Percentiles rank a stretch among this genome's conserved stretches.
Conservation (phyloP, 768 basidiomycete genomes). For the Calocybe indica region DNA sequence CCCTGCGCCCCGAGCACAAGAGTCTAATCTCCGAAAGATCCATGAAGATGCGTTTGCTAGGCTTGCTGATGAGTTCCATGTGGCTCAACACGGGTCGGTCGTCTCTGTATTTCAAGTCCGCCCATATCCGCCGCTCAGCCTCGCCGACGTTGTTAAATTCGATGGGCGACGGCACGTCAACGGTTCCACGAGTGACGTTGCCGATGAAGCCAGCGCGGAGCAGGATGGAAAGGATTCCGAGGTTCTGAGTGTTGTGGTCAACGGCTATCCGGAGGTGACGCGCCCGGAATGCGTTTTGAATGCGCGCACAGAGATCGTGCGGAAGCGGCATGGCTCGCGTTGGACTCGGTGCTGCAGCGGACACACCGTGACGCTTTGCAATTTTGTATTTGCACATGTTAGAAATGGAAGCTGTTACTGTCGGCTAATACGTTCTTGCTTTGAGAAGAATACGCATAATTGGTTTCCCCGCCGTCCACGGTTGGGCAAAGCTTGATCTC, state of each 20-base stretch:
- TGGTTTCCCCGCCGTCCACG: no score
- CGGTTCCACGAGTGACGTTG: slow-evolving; percentile 75
- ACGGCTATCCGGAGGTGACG: slow-evolving; percentile 75
- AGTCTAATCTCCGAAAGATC: slow-evolving; percentile 63
- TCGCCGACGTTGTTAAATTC: slow-evolving; percentile 55
- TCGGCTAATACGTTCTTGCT: background rate
- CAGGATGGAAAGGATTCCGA: slow-evolving; percentile 89
- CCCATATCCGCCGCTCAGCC: slow-evolving; percentile 82
- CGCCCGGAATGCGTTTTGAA: slow-evolving; percentile 90
- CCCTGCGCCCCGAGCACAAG: slow-evolving; percentile 78
- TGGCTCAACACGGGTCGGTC: slow-evolving; percentile 75
- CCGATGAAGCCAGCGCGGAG: slow-evolving; percentile 87
- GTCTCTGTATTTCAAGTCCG: slow-evolving; percentile 88
- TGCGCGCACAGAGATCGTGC: slow-evolving; percentile 81
- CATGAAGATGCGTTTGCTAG: slow-evolving; percentile 78
- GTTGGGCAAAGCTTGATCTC: no score
- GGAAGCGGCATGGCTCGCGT: slow-evolving; percentile 46
- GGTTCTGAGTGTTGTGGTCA: slow-evolving; percentile 81
- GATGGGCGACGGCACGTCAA: slow-evolving; percentile 54
- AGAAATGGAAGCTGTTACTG: background rate
- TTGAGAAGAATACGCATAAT: no score
- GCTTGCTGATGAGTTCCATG: slow-evolving; percentile 82
- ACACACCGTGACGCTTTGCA: background rate
- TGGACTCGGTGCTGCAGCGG: background rate
- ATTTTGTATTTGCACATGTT: slow-evolving; percentile 1